These are phyloP conservation scores for Blastomyces gilchristii DNA, from an alignment of 2,329 filamentous ascomycete genomes.

Conservation along the genomic window DNA sequence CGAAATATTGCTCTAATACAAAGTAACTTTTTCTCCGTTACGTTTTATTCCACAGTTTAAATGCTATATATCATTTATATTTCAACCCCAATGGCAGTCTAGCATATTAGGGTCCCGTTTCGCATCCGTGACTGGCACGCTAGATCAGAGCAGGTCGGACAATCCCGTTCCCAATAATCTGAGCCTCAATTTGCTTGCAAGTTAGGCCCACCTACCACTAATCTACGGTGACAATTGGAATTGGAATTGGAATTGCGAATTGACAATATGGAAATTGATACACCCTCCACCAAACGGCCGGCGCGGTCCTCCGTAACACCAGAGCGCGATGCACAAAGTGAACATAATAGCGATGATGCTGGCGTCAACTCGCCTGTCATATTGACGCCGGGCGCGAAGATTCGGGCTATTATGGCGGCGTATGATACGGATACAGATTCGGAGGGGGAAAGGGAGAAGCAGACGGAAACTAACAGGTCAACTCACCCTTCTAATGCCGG, in stretches of 20 bases:
- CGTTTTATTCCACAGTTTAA: background rate
- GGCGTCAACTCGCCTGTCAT: constrained; percentile 24
- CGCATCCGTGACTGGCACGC: background rate
- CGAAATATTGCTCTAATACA: too few relatives aligned
- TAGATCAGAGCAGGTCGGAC: background rate
- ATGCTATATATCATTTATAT: background rate
- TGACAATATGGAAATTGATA: background rate
- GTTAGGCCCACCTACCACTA: background rate
- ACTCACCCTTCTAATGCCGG: background rate
- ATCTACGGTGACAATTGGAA: background rate
- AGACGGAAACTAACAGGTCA: background rate
- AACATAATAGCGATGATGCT: background rate
- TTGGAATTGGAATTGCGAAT: background rate
- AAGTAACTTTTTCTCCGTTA: too few relatives aligned
- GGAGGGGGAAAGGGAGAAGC: constrained; percentile 24
- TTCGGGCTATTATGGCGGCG: constrained; percentile 41
- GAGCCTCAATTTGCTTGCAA: background rate
- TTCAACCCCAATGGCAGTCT: background rate
- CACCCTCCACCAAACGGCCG: background rate
- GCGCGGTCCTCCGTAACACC: background rate
- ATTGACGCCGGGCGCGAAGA: constrained; percentile 38
- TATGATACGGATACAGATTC: constrained; percentile 40
- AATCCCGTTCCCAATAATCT: background rate
- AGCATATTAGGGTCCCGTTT: background rate
- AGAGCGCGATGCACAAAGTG: background rate